Base-by-base conservation (phyloP, 495 filamentous ascomycete genomes). In the Hyaloscypha variabilis region DNA sequence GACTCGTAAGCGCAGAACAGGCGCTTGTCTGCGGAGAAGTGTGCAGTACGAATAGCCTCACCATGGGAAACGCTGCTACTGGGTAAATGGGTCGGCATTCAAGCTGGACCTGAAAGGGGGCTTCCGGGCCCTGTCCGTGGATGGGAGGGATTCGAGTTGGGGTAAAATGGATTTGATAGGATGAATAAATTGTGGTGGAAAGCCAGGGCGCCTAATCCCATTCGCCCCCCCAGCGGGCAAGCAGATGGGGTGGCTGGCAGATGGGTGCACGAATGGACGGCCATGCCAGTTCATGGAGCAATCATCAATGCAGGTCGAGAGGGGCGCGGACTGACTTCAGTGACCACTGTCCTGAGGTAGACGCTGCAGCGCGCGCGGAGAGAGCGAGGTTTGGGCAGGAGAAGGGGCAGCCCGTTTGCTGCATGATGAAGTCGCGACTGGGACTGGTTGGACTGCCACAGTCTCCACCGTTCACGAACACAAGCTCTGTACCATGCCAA, bases 181-280 rank as follows among this genome's bases (percentile, higher is more conserved):
- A 61, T 50, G 60, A 11, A 49, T 61, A 2, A 28, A 52, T 25
- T 25, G 63, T 29, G 42, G 39, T 29, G 54, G 55, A 58, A 58
- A 34, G 52, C 42, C 58, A 68, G 64, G 68, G 68, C 68, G 68
- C 68, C 34, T 70, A 70, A 63, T 59, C 10, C 55, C 8, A 69
- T 63, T 69, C 30, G 67, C 64, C 63, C 64, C 63, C 60, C 62
- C 42, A 42, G 25, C 59, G 23, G 17, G 21, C 52, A 28, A 21
- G 29, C 50, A 46, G 51, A 57, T 11, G 34, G 53, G 49, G 62
- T 64, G 60, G 66, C 61, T 67, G 59, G 50, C 53, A 39, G 28
- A 52, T 24, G 21, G n/a, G 34, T 24, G 53, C 28, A 29, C 13
- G 39, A 39, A 31, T 23, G 25, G n/a, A 36, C 29, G 11, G 6